Evolutionary conservation across 2,329 filamentous ascomycete genomes (phyloP).

Genomic region (Capronia coronata): DNA sequence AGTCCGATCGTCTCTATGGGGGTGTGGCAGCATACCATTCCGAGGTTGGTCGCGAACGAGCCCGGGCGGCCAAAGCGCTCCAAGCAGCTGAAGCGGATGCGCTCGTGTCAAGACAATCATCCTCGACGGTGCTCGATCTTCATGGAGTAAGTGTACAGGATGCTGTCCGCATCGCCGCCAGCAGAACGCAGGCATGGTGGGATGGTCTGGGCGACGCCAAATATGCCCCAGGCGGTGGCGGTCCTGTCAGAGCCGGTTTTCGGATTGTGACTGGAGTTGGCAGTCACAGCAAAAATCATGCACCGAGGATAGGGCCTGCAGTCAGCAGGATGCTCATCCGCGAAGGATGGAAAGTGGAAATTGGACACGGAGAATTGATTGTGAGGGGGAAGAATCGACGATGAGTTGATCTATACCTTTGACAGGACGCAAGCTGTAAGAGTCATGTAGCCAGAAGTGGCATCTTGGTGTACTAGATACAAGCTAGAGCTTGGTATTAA

Average conservation of each 20-base stretch:
- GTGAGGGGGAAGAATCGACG: conserved; percentile 53
- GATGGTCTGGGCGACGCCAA: conserved; percentile 59
- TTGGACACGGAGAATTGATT: conserved; percentile 62
- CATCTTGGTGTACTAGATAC: background rate
- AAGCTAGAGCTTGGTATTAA: background rate
- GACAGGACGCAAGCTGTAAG: background rate
- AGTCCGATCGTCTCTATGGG: conserved; percentile 66
- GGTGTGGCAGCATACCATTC: conserved; percentile 72
- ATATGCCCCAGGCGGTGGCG: conserved; percentile 41
- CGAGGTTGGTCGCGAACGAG: conserved; percentile 60
- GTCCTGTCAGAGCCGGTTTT: conserved; percentile 51
- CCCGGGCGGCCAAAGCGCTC: conserved; percentile 52
- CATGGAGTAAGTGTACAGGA: conserved; percentile 78
- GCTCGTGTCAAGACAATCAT: conserved; percentile 63
- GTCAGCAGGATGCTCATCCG: conserved; percentile 68
- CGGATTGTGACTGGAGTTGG: conserved; percentile 77
- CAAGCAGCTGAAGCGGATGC: conserved; percentile 62
- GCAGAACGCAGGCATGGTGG: conserved; percentile 71
- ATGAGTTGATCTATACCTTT: conserved; percentile 3
- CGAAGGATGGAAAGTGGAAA: conserved; percentile 77
- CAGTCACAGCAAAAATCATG: conserved; percentile 68
- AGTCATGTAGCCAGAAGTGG: background rate
- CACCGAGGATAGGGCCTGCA: conserved; percentile 67
- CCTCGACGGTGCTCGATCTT: conserved; percentile 59
- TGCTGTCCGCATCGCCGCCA: conserved; percentile 68